Base-by-base conservation (phyloP, 2,329 filamentous ascomycete genomes). In the Metarhizium robertsii region DNA sequence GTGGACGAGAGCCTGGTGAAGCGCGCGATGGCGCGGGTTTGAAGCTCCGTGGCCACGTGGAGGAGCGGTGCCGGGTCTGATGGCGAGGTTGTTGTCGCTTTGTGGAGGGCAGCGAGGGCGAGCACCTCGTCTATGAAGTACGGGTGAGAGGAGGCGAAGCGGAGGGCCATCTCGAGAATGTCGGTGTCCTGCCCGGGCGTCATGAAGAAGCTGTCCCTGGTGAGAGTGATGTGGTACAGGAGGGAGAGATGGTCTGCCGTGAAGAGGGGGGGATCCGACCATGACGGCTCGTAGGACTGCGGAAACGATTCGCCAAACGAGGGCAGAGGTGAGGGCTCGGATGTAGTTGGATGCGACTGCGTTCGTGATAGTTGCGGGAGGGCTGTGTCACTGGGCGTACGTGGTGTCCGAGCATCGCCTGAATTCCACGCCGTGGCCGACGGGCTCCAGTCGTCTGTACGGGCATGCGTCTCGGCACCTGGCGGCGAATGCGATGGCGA, bases 101-200 rank as follows among this genome's bases (percentile, higher is more conserved):
- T 43, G 55, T 79, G 74, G 3, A 75, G 65, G 4, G 76, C 75
- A 13, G 74, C 68, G 50, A 76, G 59, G 43, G 75, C 76, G 11
- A 79, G 69, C 5, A 77, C 50, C 59, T 77, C 69, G 55, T 79
- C 74, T 58, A 79, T 71, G 3, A 77, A 68, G 54, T 75, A 79
- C 1, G 74, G 76, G 2, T 46, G 66, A 65, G 34, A 60, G 6
- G 69, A 57, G 8, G 69, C 68, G 51, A 68, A 64, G 16, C 61
- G 64, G 30, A 72, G 59, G 49, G 65, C 65, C 34, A 73, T 61
- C 38, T 68, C 63, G n/a, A 69, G 43, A 47, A 71, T 57, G 32
- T 59, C 55, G 14, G 62, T 57, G 8, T 58, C 60, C 49, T 60
- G 61, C 20, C 55, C 63, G 18, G 52, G 54, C 50, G 59, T 58